Base-by-base conservation (phyloP, 2,329 filamentous ascomycete genomes). In the Calonectria pseudoreteaudii region DNA sequence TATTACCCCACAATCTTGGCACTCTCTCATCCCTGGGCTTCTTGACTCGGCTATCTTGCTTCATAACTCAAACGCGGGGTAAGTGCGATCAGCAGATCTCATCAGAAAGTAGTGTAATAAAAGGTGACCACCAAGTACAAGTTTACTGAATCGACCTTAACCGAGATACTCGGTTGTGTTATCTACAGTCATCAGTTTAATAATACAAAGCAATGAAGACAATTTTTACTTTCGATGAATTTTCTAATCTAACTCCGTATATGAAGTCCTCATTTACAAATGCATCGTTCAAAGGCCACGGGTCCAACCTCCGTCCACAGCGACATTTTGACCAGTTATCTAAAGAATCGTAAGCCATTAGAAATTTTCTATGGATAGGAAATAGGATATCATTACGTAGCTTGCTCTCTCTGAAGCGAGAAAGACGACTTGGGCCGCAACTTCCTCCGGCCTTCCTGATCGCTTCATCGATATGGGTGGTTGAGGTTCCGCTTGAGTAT, bases 271-370 rank as follows among this genome's bases (percentile, higher is more conserved):
- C 14, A 14, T 38, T 38, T 41, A 7, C 16, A 41, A 11, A 41
- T 41, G 16, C 38, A 20, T 34, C 31, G 11, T 34, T 66, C 64
- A 66, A 36, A 68, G 36, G 30, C 66, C 49, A 31, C 66, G 66
- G 26, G 66, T 68, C 66, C 66, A 68, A 10, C 66, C 66, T 18
- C 66, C 66, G 28, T 68, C 66, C 8, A 68, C 66, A 7, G 26
- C 66, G 34, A 68, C 34, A 8, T 68, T 68, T 58, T 68, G 66
- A 5, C 66, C 66, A 18, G 66, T 68, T 14, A 68, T 68, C 66
- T 68, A 26, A 58, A 36, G 31, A 4, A 52, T 4, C 23, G 7
- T 8, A 20, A 44, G 18, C 7, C 11, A 13, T 56, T 23, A 56
- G 28, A 4, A 34, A 20, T 11, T 23, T n/a, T 58, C 28, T 1